Evolutionary conservation across 2,329 filamentous ascomycete genomes (phyloP).

Genomic region (Fusarium verrucosum): DNA sequence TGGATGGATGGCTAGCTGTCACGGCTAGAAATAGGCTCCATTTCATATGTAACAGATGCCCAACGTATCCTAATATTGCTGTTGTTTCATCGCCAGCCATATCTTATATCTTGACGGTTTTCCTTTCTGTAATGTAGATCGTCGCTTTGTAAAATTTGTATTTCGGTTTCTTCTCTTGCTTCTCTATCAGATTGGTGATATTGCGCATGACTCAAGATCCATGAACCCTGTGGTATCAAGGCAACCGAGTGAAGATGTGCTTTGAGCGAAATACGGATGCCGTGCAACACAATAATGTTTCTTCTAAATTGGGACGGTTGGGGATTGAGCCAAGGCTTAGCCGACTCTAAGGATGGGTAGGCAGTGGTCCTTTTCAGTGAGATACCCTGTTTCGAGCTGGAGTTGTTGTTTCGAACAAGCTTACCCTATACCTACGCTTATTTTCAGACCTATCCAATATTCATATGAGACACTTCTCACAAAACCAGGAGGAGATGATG

Average conservation of each 20-base stretch:
- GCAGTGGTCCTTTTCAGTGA: neutral
- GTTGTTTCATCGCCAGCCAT: neutral
- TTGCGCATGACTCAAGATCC: conserved; percentile 17
- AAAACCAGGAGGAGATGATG: too few relatives aligned
- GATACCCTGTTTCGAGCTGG: too few relatives aligned
- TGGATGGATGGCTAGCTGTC: neutral
- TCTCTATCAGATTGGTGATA: neutral
- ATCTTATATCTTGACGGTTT: neutral
- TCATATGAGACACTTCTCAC: too few relatives aligned
- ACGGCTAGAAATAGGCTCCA: neutral
- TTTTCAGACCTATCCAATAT: neutral
- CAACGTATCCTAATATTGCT: neutral
- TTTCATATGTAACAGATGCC: neutral
- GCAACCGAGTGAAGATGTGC: conserved; percentile 4
- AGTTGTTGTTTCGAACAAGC: too few relatives aligned
- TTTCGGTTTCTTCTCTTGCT: neutral
- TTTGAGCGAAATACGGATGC: conserved; percentile 4
- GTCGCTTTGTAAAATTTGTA: neutral
- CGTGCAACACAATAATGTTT: neutral
- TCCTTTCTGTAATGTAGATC: neutral
- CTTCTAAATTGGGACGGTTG: neutral
- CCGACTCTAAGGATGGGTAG: too few relatives aligned
- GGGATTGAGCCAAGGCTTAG: neutral
- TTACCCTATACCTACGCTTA: neutral
- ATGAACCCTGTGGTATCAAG: conserved; percentile 8